Percentiles rank a stretch among this genome's conserved stretches.
Conservation (phyloP, 345 rosid species). For the Abelmoschus esculentus region DNA sequence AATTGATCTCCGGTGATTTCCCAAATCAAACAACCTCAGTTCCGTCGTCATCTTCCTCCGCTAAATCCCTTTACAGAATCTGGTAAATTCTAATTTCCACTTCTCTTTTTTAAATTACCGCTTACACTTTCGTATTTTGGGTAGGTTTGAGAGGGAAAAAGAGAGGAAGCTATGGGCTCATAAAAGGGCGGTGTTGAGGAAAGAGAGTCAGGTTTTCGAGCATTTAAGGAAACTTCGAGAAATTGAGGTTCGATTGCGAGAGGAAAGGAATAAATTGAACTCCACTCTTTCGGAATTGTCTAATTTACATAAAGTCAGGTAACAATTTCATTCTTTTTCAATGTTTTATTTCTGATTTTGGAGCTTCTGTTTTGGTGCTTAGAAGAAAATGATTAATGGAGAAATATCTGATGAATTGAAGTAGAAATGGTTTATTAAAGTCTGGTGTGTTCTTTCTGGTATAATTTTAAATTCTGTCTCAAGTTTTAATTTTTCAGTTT, state of each 20-base stretch:
- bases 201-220: slow-evolving; percentile 64
- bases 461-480: not conserved
- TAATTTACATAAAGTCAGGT: slow-evolving; percentile 64
- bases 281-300: slow-evolving; percentile 33
- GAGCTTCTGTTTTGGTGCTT: not conserved
- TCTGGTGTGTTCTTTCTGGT: too few relatives aligned
- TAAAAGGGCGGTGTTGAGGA: slow-evolving; percentile 52
- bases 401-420: not conserved
- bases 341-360: not conserved
- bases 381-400: not conserved
- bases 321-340: not conserved
- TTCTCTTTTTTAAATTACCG: not conserved
- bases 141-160: slow-evolving; percentile 69
- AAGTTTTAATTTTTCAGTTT: not conserved
- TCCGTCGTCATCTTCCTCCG: slow-evolving; percentile 23
- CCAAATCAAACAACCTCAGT: slow-evolving; percentile 15
- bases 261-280: slow-evolving; percentile 46
- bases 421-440: not conserved
- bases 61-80: slow-evolving; percentile 41
- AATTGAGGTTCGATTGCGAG: slow-evolving; percentile 32
- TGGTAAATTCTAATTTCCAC: slow-evolving; percentile 26
- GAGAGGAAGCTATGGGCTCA: slow-evolving; percentile 47
- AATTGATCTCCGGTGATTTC: slow-evolving; percentile 48
- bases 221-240: slow-evolving; percentile 43
- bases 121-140: slow-evolving; percentile 2